Conservation (phyloP, 495 filamentous ascomycete species). For the Geopyxis carbonaria region DNA sequence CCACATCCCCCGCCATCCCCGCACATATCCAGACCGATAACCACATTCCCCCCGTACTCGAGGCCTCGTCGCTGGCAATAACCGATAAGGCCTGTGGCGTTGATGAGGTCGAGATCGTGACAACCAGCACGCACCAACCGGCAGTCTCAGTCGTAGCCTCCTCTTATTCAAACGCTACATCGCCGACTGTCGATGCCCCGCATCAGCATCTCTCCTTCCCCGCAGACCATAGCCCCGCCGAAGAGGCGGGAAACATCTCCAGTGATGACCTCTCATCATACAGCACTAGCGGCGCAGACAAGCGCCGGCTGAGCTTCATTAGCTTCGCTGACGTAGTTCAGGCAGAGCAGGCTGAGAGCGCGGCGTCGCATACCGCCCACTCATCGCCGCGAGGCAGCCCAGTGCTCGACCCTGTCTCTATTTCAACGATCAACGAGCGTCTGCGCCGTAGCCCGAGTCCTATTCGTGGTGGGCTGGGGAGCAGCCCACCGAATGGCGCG, state of each 20-base stretch:
- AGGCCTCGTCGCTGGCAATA: constrained; percentile 76
- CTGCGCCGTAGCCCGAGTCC: constrained; percentile 22
- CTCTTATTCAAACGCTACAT: constrained; percentile 25
- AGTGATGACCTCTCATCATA: constrained; percentile 18
- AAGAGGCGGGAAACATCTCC: constrained; percentile 11
- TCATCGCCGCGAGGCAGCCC: constrained; percentile 15
- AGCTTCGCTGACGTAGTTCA: constrained; percentile 92
- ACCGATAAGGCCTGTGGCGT: constrained; percentile 59
- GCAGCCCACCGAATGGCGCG: constrained; percentile 30
- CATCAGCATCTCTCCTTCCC: constrained; percentile 6
- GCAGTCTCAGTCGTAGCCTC: constrained; percentile 32
- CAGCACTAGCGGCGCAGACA: constrained; percentile 34
- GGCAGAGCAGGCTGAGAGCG: constrained; percentile 49
- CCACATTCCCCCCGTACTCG: constrained; percentile 75
- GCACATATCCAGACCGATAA: constrained; percentile 82
- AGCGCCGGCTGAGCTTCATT: constrained; percentile 77
- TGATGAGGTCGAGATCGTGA: constrained; percentile 77
- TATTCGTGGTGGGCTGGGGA: constrained; percentile 26
- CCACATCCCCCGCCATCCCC: constrained; percentile 60
- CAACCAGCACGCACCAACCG: constrained; percentile 62
- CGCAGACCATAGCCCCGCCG: constrained; percentile 8
- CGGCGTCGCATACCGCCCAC: constrained; percentile 4
- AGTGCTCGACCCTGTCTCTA: constrained; percentile 26
- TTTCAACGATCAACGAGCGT: constrained; percentile 20
- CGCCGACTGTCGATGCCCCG: constrained; percentile 51